Evolutionary conservation across 352 stramenopile species (phyloP).

Genomic region (Phytophthora fragariaefolia): DNA sequence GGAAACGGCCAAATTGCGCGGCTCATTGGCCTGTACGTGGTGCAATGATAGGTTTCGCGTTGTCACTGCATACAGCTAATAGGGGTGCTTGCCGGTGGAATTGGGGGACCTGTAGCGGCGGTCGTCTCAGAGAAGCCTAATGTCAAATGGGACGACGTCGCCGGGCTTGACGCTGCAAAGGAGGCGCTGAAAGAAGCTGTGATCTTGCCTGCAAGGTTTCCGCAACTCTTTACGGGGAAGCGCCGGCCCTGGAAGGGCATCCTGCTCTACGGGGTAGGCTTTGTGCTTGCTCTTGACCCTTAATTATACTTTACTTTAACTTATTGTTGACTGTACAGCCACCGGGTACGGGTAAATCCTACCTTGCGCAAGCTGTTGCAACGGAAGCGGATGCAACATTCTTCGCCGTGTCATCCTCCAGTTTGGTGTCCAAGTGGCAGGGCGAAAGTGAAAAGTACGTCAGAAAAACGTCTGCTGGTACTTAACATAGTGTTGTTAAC

Average conservation of each 20-base stretch:
- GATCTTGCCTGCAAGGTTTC: constrained; percentile 96
- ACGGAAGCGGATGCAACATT: constrained; percentile 99
- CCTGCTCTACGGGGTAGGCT: constrained; percentile 96
- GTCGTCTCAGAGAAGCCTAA: constrained; percentile 93
- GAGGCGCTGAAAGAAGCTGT: constrained; percentile 99
- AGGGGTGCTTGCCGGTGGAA: no score
- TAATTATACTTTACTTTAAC: not conserved
- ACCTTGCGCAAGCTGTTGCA: constrained; percentile 97
- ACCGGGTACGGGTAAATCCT: constrained; percentile 95
- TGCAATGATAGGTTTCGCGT: not conserved
- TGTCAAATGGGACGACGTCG: constrained; percentile 98
- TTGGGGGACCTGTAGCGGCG: constrained; percentile 50
- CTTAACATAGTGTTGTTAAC: not conserved
- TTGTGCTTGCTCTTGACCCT: constrained; percentile 8
- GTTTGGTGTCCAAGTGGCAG: constrained; percentile 98
- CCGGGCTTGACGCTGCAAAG: constrained; percentile 97
- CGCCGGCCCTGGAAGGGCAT: constrained; percentile 96
- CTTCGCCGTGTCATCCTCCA: constrained; percentile 98
- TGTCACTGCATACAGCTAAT: not conserved
- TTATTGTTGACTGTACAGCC: constrained; percentile 54
- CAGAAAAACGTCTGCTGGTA: not conserved
- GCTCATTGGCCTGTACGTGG: constrained; percentile 90
- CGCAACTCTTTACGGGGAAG: constrained; percentile 97
- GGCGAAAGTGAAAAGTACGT: constrained; percentile 94
- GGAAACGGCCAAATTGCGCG: constrained; percentile 96